These are phyloP conservation scores for Bolboschoenus planiculmis DNA, from an alignment of 176 grass and related monocot genomes.

Conservation along the genomic window DNA sequence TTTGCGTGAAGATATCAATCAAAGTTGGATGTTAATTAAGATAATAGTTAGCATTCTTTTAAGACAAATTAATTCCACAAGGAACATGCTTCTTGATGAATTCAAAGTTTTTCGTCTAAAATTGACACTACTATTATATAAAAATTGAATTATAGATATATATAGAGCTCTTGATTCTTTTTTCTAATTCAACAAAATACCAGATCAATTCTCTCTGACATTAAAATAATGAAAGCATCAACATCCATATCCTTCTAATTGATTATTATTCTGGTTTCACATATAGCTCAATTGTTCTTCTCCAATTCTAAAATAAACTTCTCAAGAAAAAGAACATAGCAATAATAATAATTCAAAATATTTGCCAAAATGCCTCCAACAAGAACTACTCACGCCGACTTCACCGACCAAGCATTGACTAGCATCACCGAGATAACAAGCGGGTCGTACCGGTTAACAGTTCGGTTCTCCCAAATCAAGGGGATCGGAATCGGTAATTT, in stretches of 20 bases:
- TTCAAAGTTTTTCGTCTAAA: too few relatives aligned
- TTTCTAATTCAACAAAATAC: too few relatives aligned
- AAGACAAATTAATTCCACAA: too few relatives aligned
- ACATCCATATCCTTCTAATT: too few relatives aligned
- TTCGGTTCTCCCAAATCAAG: constrained; percentile 8
- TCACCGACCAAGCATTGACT: constrained; percentile 9
- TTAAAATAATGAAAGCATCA: too few relatives aligned
- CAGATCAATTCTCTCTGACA: too few relatives aligned
- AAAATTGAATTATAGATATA: too few relatives aligned
- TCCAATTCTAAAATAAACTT: background rate
- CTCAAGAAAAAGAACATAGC: background rate
- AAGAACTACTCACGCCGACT: background rate
- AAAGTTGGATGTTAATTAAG: background rate
- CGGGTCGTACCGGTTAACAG: constrained; percentile 5
- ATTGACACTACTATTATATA: too few relatives aligned
- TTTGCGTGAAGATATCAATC: background rate
- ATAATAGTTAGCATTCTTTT: too few relatives aligned
- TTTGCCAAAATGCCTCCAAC: background rate
- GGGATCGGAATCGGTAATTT: constrained; percentile 11
- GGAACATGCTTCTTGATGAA: too few relatives aligned
- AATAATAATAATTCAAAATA: background rate
- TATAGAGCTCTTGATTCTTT: too few relatives aligned
- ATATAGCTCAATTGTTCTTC: background rate
- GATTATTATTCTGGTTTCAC: background rate
- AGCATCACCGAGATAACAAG: constrained; percentile 12